Base-by-base conservation (phyloP, 345 rosid genomes). In the Trapa incisa region DNA sequence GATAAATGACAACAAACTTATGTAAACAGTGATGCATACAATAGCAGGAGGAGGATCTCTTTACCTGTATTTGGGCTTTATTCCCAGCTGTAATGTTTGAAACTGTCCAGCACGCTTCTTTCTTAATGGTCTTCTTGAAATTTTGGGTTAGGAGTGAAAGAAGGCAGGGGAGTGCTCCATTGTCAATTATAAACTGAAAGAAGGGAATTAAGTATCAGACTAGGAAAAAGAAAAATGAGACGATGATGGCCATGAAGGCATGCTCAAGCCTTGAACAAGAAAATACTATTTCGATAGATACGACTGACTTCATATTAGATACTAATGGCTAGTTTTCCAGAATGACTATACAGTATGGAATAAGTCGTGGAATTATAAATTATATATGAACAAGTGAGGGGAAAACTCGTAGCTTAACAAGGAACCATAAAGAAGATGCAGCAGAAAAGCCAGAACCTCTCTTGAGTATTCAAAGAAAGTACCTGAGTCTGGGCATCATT, bases 401-500 rank as follows among this genome's bases (percentile, higher is more conserved):
- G 29, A 22, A 22, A 22, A 22, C 29, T 22, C 6, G 10, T 29
- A 1, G 39, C 52, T 15, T 33, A 36, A 39, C 14, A 7, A 14
- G 32, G 15, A 50, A 47, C 38, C 32, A 42, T 16, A 8, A 16
- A 32, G 58, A 45, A 65, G 61, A 33, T 37, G 37, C 45, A 7
- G 6, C 17, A 43, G 64, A 52, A 22, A 22, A 65, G 14, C 57
- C 48, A 14, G 47, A 39, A 63, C 57, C 33, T 54, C 29, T 22
- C 29, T 22, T 37, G 38, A 32, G 48, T 14, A 68, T 66, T 69
- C 61, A 54, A 38, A 47, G 13, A 47, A 67, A 61, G 43, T 74
- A 89, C 96, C 91, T 89, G 96, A 66, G 96, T 89, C 76, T 89
- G 96, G 77, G 82, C 73, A 78, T 89, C 96, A 74, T 89, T 94